Evolutionary conservation across 192 early-diverging fungal genomes (phyloP), one percentile per base, ranked within the genome.

Genomic region (Spizellomyces punctatus): DNA sequence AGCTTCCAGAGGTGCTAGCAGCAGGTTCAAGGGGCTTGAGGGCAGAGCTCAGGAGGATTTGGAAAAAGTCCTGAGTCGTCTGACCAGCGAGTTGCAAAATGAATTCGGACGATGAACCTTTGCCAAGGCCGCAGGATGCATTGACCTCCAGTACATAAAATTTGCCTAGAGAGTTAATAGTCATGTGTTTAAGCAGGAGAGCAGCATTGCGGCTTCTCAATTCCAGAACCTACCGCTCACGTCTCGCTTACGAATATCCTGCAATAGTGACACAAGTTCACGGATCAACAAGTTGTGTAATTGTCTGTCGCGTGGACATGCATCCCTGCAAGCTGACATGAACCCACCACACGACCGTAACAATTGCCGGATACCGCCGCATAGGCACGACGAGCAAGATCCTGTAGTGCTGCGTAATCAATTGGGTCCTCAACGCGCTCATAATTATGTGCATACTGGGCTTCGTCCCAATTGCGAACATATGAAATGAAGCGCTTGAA

Each of bases 31-130:
- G 10, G 19, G 73, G 36, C 46, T 77, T 68, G 10, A 78, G 67
- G 8, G 74, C 72, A 12, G 49, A 50, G 47, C 62, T 66, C 8
- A 78, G 63, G 16, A 78, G 61, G 58, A 78, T 78, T 63, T 76
- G 66, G 74, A 78, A 78, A 46, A 78, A 78, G 63, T 78, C 77
- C 52, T 78, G 67, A n/a, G 70, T 78, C 44, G 77, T 76, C 61
- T 78, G 77, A 16, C 77, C 77, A 16, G 77, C 77, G 49, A 78
- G 77, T 57, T 77, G 44, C 17, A 78, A 69, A 46, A 78, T 78
- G 46, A 78, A 78, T 16, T 78, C 77, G 10, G 77, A 78, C 6
- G 76, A 78, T 6, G 64, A 63, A 12, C 76, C 76, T 48, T 78
- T 78, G 47, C 76, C 76, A n/a, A 78, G 76, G 6, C 76, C 76